Base-by-base conservation (phyloP, 2,329 filamentous ascomycete genomes). In the Aspergillus fumigatus region DNA sequence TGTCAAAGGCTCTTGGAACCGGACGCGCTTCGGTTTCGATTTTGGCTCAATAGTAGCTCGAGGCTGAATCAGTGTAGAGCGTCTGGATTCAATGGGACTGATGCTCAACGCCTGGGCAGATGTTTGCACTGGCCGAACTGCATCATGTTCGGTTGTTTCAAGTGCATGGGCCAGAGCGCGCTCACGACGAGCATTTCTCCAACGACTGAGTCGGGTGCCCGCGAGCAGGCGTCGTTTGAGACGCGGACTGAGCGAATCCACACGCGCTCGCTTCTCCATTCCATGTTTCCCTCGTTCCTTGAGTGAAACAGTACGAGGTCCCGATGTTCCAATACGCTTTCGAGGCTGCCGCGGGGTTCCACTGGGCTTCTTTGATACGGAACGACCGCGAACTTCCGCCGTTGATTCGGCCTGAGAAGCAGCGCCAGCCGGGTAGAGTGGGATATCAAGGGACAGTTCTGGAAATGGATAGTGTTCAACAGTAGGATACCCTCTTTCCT, bases 401-500 rank as follows among this genome's bases (percentile, higher is more conserved):
- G 8, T 7, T 47, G 23, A 32, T 45, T 29, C 17, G 27, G 25
- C n/a, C 26, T 26, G 25, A 26, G 51, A 38, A 11, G 49, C 23
- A 25, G 38, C 14, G 21, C 26, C 47, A 26, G 29, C 14, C 4
- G 51, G 52, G 26, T 29, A 54, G 17, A 52, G 47, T n/a, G 59
- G 62, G 25, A 55, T 47, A 17, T 62, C 52, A 10, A 59, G 38
- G 21, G 51, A 47, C n/a, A 64, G 29, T 4, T 60, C 47, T 1
- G 64, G 64, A 35, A 64, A 66, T 5, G 63, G 63, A 27, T 55
- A 56, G 4, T 58, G n/a, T 8, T 55, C 41, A 2, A 52, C 47
- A 19, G 59, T 52, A 2, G 58, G 48, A 38, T 50, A 50, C 32
- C 62, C 61, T 45, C 58, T 38, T 17, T 61, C 55, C 32, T 41